Conservation (phyloP, 2,329 filamentous ascomycete genomes). For the Hypomyces perniciosus region DNA sequence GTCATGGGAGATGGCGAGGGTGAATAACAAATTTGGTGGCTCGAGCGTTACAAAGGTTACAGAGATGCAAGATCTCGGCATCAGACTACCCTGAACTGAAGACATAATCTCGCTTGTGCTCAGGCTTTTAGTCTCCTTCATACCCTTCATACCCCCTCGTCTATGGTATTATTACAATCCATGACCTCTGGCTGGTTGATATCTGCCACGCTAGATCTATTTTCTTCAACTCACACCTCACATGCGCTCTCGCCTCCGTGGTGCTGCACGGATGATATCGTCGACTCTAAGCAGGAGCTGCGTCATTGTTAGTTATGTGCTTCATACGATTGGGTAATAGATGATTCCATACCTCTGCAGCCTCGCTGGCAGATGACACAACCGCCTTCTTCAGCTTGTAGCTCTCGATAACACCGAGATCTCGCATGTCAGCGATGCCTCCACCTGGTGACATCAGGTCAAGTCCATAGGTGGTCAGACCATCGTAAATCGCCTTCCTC, state of each 20-base stretch:
- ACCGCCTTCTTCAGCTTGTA: constrained; percentile 99
- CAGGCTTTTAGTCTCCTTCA: constrained; percentile 3
- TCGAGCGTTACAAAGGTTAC: too few species aligned
- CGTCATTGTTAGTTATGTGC: not conserved
- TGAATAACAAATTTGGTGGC: too few species aligned
- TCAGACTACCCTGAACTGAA: too few species aligned
- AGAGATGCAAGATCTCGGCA: too few species aligned
- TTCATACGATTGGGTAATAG: not conserved
- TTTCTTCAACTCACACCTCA: constrained; percentile 19
- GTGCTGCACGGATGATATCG: constrained; percentile 94
- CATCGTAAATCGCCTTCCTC: constrained; percentile 90
- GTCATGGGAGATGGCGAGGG: too few species aligned
- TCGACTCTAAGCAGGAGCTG: constrained; percentile 88
- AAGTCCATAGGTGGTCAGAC: constrained; percentile 84
- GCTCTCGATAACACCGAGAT: constrained; percentile 91
- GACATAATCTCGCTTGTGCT: not conserved
- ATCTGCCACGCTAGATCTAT: constrained; percentile 11
- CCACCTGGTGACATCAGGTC: constrained; percentile 86
- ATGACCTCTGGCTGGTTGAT: constrained; percentile 16
- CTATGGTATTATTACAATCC: constrained; percentile 36
- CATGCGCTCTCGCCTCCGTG: constrained; percentile 48
- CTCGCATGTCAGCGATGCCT: constrained; percentile 91
- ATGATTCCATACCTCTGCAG: constrained; percentile 70
- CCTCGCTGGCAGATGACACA: constrained; percentile 91
- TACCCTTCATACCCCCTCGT: constrained; percentile 21